A percentile compares a stretch with the other conserved stretches of the same genome.
Conservation (phyloP, 2,329 filamentous ascomycete genomes). For the Fusarium longipes region DNA sequence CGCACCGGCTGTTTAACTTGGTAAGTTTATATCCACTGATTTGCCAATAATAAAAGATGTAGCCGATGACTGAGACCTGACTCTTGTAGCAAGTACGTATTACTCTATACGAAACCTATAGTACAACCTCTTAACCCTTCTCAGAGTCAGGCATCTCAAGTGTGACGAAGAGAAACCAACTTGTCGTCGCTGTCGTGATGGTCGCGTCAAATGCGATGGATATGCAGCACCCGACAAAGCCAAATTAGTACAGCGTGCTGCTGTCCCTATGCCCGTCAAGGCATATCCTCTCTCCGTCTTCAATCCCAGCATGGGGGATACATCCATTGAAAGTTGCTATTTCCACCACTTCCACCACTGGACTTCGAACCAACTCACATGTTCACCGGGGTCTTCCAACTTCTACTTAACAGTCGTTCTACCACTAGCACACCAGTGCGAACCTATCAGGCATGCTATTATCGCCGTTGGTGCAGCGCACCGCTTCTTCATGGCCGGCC, state of each 20-base stretch:
- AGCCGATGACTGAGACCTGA: background rate
- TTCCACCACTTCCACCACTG: slow-evolving; percentile 39
- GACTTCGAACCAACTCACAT: slow-evolving; percentile 32
- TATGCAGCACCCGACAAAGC: slow-evolving; percentile 24
- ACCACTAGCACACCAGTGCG: slow-evolving; percentile 27
- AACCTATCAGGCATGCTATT: slow-evolving; percentile 26
- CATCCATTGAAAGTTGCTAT: slow-evolving; percentile 27
- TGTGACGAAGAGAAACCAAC: slow-evolving; percentile 46
- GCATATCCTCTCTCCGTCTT: slow-evolving; percentile 9
- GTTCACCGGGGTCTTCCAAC: slow-evolving; percentile 18
- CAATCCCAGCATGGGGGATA: slow-evolving; percentile 5
- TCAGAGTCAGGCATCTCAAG: slow-evolving; percentile 40
- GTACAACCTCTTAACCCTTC: background rate
- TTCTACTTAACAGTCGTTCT: slow-evolving; percentile 29
- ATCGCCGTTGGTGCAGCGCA: slow-evolving; percentile 36
- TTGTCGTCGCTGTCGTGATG: slow-evolving; percentile 34
- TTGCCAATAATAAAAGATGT: background rate
- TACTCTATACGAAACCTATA: background rate
- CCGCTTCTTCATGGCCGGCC: slow-evolving; percentile 29
- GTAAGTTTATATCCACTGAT: slow-evolving; percentile 20
- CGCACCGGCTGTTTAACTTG: slow-evolving; percentile 41
- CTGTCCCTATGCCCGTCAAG: background rate
- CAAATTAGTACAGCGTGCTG: background rate
- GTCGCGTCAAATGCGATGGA: slow-evolving; percentile 38
- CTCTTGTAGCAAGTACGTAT: background rate